Evolutionary conservation across 2,329 filamentous ascomycete species (phyloP), one percentile per base, ranked within the genome.

Genomic region (Ceratocystis alfenasii): DNA sequence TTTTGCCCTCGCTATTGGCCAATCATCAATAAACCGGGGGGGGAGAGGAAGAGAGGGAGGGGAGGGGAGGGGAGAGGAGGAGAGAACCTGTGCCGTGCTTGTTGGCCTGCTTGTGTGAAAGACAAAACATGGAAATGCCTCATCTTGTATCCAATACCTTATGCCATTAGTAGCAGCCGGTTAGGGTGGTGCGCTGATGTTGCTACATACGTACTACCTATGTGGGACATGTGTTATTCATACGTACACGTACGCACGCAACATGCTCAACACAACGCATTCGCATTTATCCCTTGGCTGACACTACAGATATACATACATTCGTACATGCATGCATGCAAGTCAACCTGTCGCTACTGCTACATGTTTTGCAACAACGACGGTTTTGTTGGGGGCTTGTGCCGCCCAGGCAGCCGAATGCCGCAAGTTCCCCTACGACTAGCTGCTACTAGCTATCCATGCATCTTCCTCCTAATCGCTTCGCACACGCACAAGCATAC

Each of bases 81-180:
- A 12, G 36, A 15, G 48, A 25, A 53, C 20, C 48, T 17, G 48
- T 53, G 48, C 48, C 36, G 10, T 41, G 36, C 36, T 36, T 36
- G 33, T 36, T 12, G 33, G 10, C 3, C 2, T 36, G 33, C 10
- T 36, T 53, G 48, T 53, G 48, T 22, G 48, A 25, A 53, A 25
- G 48, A 53, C 20, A 53, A 53, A 10, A 53, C 48, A 53, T 25
- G 7, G 48, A 53, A 53, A 53, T 53, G 48, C 48, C 48, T 53
- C 48, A 53, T 15, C 48, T 25, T 53, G 48, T 25, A 25, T 25
- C 20, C 15, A 15, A 53, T 53, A n/a, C 20, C 48, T 53, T 53
- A 53, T 53, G 20, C 48, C 48, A 22, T 4, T 53, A 25, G 7
- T 28, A 53, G 48, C 20, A 12, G 36, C 36, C 36, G 8, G 36